Evolutionary conservation across 2,329 filamentous ascomycete genomes (phyloP).

Genomic region (Phaeomoniella chlamydospora): DNA sequence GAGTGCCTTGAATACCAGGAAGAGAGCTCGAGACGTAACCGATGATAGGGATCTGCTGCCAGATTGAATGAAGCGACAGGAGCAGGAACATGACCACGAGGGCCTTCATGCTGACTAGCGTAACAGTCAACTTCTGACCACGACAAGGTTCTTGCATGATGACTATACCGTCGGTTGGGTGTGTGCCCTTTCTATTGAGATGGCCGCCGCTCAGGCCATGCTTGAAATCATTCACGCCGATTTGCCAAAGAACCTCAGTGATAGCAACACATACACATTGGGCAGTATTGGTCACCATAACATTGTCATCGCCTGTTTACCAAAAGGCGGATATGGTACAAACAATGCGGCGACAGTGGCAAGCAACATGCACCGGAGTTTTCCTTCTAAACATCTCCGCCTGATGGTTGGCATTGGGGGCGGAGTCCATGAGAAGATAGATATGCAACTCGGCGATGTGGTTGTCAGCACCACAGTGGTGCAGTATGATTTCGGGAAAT

Average conservation of each 20-base stretch:
- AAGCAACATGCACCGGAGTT: conserved; percentile 6
- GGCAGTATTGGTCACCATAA: conserved; percentile 9
- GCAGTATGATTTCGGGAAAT: conserved; percentile 12
- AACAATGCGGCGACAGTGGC: conserved; percentile 5
- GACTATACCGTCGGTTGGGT: conserved; percentile 6
- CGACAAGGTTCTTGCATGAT: neutral
- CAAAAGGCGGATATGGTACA: conserved; percentile 4
- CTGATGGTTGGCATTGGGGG: conserved; percentile 31
- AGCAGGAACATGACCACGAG: no score
- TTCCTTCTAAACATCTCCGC: conserved; percentile 9
- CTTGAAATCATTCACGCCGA: conserved; percentile 1
- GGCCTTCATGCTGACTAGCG: no score
- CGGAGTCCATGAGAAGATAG: conserved; percentile 9
- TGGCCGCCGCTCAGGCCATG: conserved; percentile 5
- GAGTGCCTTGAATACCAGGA: no score
- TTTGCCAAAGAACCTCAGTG: neutral
- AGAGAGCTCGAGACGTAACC: no score
- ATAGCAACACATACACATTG: conserved; percentile 7
- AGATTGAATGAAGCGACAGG: no score
- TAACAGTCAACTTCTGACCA: no score
- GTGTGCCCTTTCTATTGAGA: conserved; percentile 7
- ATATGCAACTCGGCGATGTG: conserved; percentile 13
- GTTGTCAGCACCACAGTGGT: conserved; percentile 13
- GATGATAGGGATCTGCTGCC: no score
- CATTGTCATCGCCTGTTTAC: conserved; percentile 8